Evolutionary conservation across 495 filamentous ascomycete species (phyloP), one percentile per base, ranked within the genome.

Genomic region (Daldinia childiae): DNA sequence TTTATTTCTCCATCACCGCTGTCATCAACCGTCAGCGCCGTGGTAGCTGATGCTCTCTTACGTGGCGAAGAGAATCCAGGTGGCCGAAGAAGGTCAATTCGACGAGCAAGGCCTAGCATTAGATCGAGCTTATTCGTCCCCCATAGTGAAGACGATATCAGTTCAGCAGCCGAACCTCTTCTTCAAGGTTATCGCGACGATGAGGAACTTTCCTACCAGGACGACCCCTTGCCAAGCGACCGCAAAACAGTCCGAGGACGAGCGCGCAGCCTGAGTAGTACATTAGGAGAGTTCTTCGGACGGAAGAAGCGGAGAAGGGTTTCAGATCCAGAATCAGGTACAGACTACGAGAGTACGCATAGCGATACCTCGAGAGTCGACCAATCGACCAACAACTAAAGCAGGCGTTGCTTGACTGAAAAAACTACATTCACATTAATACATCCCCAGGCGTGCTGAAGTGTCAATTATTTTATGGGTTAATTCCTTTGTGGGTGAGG

Each of bases 181-280:
- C 64, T 74, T 8, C 24, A 58, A 36, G 36, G 30, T 24, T 38
- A 70, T 34, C 52, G 39, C 30, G 68, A 76, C 32, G 62, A 62
- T 5, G 66, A 59, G 11, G 58, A 69, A 63, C 24, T 59, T 14
- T 51, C 74, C 14, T 69, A 69, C 32, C 67, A 69, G 26, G 64
- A 71, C 30, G 73, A 73, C 24, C 70, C 73, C 30, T 54, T 64
- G 17, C 60, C 56, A 32, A 58, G 8, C 19, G 55, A 58, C 2
- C 60, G 66, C 7, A 74, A 67, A 45, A 69, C 64, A 36, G 50
- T 76, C 17, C 73, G 79, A 17, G 77, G 78, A 24, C 70, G 83
- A 29, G 80, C 85, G 29, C 77, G 85, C 60, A 87, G 84, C 74
- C 62, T 87, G 34, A 87, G 85, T 61, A 81, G 81, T 55, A 84